Conservation (phyloP, 805 yeast species). For the Kockiozyma suomiensis region DNA sequence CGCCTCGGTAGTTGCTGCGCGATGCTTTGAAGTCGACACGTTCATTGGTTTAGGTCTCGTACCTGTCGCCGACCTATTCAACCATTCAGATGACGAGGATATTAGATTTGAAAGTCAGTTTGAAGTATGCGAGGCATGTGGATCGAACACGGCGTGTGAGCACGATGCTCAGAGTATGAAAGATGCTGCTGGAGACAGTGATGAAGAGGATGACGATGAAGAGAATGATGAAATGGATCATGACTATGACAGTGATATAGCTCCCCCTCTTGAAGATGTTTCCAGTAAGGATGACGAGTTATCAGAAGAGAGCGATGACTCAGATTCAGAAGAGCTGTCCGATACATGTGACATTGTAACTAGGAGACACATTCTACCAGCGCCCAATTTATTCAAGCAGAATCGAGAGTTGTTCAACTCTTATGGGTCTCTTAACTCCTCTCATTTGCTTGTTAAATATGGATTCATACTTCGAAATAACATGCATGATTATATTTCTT, state of each 20-base stretch:
- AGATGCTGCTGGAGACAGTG: conserved; percentile 39
- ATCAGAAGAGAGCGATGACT: not conserved
- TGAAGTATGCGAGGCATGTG: conserved; percentile 56
- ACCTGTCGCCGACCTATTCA: conserved; percentile 90
- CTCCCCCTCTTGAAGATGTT: not conserved
- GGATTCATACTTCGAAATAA: conserved; percentile 70
- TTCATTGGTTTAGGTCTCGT: conserved; percentile 76
- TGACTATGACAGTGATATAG: conserved; percentile 38
- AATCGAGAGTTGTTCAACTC: conserved; percentile 75
- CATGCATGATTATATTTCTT: conserved; percentile 45
- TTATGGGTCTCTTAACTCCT: conserved; percentile 74
- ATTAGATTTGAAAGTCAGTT: conserved; percentile 66
- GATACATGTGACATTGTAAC: conserved; percentile 72
- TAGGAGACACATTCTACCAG: conserved; percentile 46
- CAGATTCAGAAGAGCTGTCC: conserved; percentile 11
- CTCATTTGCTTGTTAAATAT: conserved; percentile 69
- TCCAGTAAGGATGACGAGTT: not conserved
- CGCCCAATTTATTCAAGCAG: not conserved
- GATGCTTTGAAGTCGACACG: conserved; percentile 80
- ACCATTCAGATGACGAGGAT: conserved; percentile 62
- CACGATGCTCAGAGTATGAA: conserved; percentile 40
- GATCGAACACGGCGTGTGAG: conserved; percentile 30
- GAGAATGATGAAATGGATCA: conserved; percentile 35
- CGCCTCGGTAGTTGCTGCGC: conserved; percentile 65
- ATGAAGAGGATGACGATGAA: conserved; percentile 35